Evolutionary conservation across 75 land plant species (phyloP), one percentile per base, ranked within the genome.

Genomic region (Cryptomeria japonica): DNA sequence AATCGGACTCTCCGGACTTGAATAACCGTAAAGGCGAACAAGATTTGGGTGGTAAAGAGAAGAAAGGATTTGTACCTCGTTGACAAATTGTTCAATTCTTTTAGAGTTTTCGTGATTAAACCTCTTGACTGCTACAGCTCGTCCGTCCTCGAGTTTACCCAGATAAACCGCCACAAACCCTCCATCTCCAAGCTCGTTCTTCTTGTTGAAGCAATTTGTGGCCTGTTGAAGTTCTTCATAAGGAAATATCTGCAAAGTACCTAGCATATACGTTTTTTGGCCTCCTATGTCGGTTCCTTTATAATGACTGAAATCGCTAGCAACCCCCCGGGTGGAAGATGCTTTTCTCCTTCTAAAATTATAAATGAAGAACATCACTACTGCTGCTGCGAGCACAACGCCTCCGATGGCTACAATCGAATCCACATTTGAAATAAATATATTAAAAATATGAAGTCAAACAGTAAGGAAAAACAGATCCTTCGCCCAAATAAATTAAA

Each of bases 1-100:
- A 36, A 85, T 19, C 1, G 87, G 77, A 28, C 58, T 41, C 28
- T 90, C 85, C n/a, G 36, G 70, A 39, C 87, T 73, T 28, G 87
- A 72, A 55, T 70, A 90, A 10, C 91, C 91, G 38, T 88, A 37
- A 38, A 90, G 87, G 49, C 83, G 87, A 38, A 90, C 91, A 39
- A 90, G 76, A 80, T 90, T 90, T 18, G 76, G 58, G 38, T 90
- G 91, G 41, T 79, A 82, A 16, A 90, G 88, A n/a, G 77, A 88
- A 1, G 89, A 89, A 15, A 90, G 22, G 13, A 89, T 88, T n/a
- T 39, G 28, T 7, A 90, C 86, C 80, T 90, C 91, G 1, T 89
- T 89, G 5, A 68, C 42, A 76, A 90, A 90, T 56, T 89, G 80
- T 58, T 89, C 84, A 0, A 34, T 4, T 55, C 87, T 42, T 32